A percentile compares a stretch with the other conserved stretches of the same genome.
Evolutionary conservation across 1,139 yeast genomes (phyloP).

Genomic region (Hemisphaericaspora xylofermentans): DNA sequence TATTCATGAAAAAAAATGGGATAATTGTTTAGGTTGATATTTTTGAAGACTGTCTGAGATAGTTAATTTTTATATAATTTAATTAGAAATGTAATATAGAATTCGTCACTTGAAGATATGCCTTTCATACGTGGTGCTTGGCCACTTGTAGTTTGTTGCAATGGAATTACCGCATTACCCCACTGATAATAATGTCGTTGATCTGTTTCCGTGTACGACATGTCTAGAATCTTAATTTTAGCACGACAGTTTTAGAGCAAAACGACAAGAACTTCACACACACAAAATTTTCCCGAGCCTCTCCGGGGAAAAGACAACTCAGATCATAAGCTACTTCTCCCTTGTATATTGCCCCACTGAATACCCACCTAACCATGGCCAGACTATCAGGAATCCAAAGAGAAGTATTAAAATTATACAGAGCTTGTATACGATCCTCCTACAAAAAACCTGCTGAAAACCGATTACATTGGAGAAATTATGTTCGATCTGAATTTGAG

Average conservation of each 20-base stretch:
- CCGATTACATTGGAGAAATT: slow-evolving; percentile 45
- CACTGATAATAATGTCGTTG: background rate
- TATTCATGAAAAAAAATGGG: too few relatives aligned
- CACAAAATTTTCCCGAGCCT: background rate
- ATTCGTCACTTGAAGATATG: too few relatives aligned
- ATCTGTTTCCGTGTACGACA: background rate
- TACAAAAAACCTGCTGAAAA: slow-evolving; percentile 53
- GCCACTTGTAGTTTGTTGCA: too few relatives aligned
- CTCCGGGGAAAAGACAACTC: background rate
- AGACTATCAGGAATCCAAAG: slow-evolving; percentile 60
- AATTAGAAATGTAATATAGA: background rate
- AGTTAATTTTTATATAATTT: background rate
- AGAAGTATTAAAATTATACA: slow-evolving; percentile 63
- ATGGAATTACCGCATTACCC: too few relatives aligned
- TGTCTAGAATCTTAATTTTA: background rate
- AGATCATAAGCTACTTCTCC: background rate
- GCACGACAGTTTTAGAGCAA: background rate
- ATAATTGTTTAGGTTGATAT: too few relatives aligned
- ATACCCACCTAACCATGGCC: slow-evolving; percentile 25
- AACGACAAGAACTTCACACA: background rate
- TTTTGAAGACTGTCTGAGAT: background rate
- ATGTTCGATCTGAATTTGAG: slow-evolving; percentile 60
- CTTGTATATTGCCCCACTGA: background rate
- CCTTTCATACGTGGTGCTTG: too few relatives aligned
- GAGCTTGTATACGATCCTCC: slow-evolving; percentile 55